These are phyloP conservation scores for Helicostylum pulchrum DNA, from an alignment of 192 early-diverging fungal genomes.

Conservation along the genomic window DNA sequence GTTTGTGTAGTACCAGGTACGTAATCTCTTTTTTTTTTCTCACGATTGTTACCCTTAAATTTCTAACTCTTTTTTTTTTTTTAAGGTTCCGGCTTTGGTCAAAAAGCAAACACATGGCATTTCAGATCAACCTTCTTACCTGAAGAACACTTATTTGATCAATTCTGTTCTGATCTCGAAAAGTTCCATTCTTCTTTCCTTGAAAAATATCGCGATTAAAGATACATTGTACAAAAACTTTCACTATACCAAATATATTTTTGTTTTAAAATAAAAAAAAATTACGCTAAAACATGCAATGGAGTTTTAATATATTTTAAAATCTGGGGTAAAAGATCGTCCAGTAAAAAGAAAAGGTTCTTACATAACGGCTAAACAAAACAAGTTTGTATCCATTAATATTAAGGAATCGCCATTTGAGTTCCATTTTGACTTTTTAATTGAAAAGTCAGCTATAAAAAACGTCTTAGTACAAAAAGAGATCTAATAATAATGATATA, in stretches of 20 bases:
- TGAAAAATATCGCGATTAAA: conserved; percentile 22
- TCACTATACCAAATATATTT: conserved; percentile 4
- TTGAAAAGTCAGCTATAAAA: conserved; percentile 53
- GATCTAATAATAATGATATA: too few species aligned
- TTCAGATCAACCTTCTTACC: conserved; percentile 96
- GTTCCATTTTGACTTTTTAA: conserved; percentile 62
- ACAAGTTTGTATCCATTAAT: conserved; percentile 73
- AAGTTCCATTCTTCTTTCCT: conserved; percentile 80
- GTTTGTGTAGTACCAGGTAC: conserved; percentile 91
- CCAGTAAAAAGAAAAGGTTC: neutral
- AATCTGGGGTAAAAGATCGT: too few species aligned
- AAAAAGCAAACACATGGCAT: conserved; percentile 86
- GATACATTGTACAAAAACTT: neutral
- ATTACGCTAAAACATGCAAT: neutral
- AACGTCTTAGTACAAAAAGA: too few species aligned
- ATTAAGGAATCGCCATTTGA: conserved; percentile 66
- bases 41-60: neutral
- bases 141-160: conserved; percentile 85
- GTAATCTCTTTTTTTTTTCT: conserved; percentile 4
- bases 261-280: neutral
- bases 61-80: neutral
- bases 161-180: conserved; percentile 72
- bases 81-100: conserved; percentile 76
- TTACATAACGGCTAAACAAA: conserved; percentile 46
- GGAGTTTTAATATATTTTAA: too few species aligned